Conservation (phyloP, 2,329 filamentous ascomycete species). For the Nakataea oryzae region DNA sequence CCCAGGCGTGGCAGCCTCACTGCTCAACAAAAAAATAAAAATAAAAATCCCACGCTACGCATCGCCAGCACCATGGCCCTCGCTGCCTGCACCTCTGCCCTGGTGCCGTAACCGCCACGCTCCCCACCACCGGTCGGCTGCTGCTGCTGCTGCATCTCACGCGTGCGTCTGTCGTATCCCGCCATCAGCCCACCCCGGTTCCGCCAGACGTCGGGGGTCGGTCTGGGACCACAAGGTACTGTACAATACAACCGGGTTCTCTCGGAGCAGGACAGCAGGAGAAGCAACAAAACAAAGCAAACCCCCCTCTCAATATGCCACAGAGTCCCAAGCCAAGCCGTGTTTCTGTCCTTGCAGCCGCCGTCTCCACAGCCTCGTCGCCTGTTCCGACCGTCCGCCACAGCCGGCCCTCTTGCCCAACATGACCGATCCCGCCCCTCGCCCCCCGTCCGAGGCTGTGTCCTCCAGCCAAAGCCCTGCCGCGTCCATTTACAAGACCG, state of each 20-base stretch:
- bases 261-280: not conserved
- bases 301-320: constrained; percentile 1
- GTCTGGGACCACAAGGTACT: not conserved
- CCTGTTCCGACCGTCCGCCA: not conserved
- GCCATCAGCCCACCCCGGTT: not conserved
- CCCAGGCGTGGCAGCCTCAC: not conserved
- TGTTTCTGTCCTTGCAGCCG: not conserved
- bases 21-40: not conserved
- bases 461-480: constrained; percentile 8
- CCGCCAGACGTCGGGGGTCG: not conserved
- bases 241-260: not conserved
- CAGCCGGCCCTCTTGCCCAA: not conserved
- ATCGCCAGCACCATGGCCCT: not conserved
- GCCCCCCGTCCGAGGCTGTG: constrained; percentile 4
- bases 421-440: constrained; percentile 13
- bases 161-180: not conserved
- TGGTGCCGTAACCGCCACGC: not conserved
- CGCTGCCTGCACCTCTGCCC: not conserved
- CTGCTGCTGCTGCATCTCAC: not conserved
- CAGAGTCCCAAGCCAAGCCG: not conserved
- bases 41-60: not conserved
- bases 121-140: not conserved
- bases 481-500: constrained; percentile 10
- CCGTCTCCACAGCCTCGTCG: not conserved
- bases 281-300: not conserved